Conservation (phyloP, 306 rosid species). For the Adenanthera pavonina region DNA sequence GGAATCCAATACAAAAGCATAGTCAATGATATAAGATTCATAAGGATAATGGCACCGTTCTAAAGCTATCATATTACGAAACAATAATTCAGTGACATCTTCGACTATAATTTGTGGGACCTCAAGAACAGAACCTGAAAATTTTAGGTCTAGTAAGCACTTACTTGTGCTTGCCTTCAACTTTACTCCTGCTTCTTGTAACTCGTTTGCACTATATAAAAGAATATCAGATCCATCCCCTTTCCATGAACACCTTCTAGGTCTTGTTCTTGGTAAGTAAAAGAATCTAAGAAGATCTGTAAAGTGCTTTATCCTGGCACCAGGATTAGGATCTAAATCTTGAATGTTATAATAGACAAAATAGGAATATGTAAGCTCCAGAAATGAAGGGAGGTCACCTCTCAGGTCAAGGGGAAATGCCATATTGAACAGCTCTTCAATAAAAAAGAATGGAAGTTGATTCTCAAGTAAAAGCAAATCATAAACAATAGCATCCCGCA, state of each 20-base stretch:
- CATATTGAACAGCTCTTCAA: background rate
- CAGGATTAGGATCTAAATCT: background rate
- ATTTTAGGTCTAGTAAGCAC: background rate
- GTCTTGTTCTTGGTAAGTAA: too few relatives aligned
- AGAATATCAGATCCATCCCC: background rate
- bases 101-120: accelerated
- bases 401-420: background rate
- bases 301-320: background rate
- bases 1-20: background rate
- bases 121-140: background rate
- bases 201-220: background rate
- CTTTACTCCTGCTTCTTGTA: background rate
- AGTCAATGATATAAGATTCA: background rate
- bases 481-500: accelerated
- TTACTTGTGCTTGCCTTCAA: background rate
- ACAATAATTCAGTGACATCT: background rate
- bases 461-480: slow-evolving; percentile 9
- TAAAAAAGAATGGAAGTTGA: background rate
- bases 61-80: slow-evolving; percentile 11
- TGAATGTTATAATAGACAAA: background rate
- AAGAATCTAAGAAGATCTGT: background rate
- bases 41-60: background rate
- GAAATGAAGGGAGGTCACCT: background rate
- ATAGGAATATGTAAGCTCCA: background rate
- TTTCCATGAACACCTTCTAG: background rate